Evolutionary conservation across 108 stramenopile species (phyloP).

Genomic region (Nitzschia sp.): DNA sequence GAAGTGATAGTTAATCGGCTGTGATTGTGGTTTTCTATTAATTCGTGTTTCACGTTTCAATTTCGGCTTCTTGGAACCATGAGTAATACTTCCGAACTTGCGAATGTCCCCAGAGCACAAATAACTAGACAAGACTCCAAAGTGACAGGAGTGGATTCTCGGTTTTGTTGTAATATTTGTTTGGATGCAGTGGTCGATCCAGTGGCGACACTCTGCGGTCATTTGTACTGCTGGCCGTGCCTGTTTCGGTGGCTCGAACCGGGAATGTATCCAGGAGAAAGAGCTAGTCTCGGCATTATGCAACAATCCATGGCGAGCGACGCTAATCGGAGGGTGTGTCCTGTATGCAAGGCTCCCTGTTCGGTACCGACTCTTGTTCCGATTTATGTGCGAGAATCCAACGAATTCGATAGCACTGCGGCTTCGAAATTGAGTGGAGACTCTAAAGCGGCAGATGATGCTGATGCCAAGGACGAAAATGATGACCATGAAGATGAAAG

Average conservation of each 20-base stretch:
- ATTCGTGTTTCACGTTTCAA: too few species aligned
- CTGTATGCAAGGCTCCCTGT: conserved; percentile 81
- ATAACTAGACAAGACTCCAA: neutral
- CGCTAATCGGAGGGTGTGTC: conserved; percentile 62
- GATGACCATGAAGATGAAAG: conserved; percentile 2
- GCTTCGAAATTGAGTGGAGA: neutral
- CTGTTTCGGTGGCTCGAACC: conserved; percentile 78
- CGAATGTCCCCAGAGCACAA: neutral
- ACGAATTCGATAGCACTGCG: conserved; percentile 6
- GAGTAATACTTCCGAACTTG: too few species aligned
- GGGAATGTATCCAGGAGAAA: conserved; percentile 59
- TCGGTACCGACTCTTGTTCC: conserved; percentile 74
- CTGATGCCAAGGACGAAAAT: neutral
- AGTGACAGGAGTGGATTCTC: conserved; percentile 32
- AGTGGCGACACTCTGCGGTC: conserved; percentile 88
- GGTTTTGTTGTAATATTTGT: conserved; percentile 89
- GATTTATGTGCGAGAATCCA: conserved; percentile 65
- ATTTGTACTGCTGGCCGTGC: conserved; percentile 93
- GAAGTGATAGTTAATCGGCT: too few species aligned
- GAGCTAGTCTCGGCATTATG: conserved; percentile 34
- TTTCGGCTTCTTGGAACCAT: too few species aligned
- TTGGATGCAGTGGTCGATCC: conserved; percentile 80
- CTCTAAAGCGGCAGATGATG: neutral
- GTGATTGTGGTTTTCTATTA: too few species aligned
- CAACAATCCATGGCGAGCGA: conserved; percentile 13